Evolutionary conservation across 441 rosid species (phyloP), one percentile per base, ranked within the genome.

Genomic region (California macrophylla): DNA sequence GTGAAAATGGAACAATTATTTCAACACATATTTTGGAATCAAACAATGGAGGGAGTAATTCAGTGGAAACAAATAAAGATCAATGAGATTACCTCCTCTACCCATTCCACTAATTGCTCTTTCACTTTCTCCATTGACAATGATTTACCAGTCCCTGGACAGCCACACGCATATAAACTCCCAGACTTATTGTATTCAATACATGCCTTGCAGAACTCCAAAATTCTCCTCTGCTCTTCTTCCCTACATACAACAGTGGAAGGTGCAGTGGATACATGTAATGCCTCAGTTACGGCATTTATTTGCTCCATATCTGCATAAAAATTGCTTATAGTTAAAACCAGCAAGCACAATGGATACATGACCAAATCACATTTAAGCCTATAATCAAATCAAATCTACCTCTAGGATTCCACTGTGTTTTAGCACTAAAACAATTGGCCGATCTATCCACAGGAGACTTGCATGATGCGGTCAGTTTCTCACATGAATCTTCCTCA

Each of bases 111-210:
- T 69, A 85, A 66, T 29, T 71, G 79, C 42, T 77, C 83, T 71
- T 82, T 83, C 29, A 89, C 86, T 80, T 80, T 89, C 71, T 85
- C 90, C 90, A 89, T 85, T 0, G 94, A 88, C 68, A 93, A 56
- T 0, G 97, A 85, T 72, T 93, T 93, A 1, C 97, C 96, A 0
- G 98, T 91, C 72, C 97, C 96, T 0, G 94, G 96, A 24, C 90
- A 86, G 29, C 97, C 98, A 69, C 91, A 87, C 52, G 85, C 75
- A 16, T 91, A 93, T 74, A 88, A 84, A 74, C 97, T 90, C 69
- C 89, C 89, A 30, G 90, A 83, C 75, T 87, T 89, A 72, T 76
- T 82, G 25, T 79, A 78, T 72, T 84, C 70, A 21, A 91, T 70
- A 16, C 86, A 79, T 1, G 69, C 73, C 81, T 79, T 86, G 12